Evolutionary conservation across 768 basidiomycete species (phyloP), one percentile per base, ranked within the genome.

Genomic region (Boletus vinaceobasis): DNA sequence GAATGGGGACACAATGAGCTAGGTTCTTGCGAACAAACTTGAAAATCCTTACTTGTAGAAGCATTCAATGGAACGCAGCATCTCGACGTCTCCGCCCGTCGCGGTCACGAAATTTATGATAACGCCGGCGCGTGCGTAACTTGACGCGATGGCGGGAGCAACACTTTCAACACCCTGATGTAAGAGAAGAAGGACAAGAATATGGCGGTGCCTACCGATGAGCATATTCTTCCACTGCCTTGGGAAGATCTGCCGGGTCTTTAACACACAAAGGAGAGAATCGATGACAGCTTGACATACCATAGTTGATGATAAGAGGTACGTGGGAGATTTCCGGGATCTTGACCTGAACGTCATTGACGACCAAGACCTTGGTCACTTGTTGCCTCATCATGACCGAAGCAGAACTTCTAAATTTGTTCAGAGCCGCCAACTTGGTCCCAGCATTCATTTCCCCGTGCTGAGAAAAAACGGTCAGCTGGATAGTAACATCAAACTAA

Each of bases 11-110:
- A n/a, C 19, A 19, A 57, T 70, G n/a, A 70, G 64, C 33, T 17
- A 50, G 8, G 21, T 38, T 31, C 26, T 19, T 36, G 9, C 17
- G 17, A 56, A 43, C 27, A 36, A 38, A 31, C 1, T 36, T 35
- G 36, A 11, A 31, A 15, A 69, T 71, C 56, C 82, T 60, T 61
- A 92, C 91, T 93, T 93, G 81, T 96, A 98, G 76, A 93, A 96
- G 80, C 94, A 96, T 78, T 98, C 96, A 79, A 98, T 98, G 62
- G 90, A 91, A 66, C 96, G 84, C 58, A 98, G 77, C 94, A 98
- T 97, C 76, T 98, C 96, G 52, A 98, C 95, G 70, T 98, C 96
- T 39, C 94, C 95, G 31, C 95, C 94, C 14, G 93, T 94, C 51
- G 95, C 96, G 53, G 95, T 97, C 58, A 98, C 95, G 64, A 98